Evolutionary conservation across 805 yeast genomes (phyloP).

Genomic region (Yarrowia sp.): DNA sequence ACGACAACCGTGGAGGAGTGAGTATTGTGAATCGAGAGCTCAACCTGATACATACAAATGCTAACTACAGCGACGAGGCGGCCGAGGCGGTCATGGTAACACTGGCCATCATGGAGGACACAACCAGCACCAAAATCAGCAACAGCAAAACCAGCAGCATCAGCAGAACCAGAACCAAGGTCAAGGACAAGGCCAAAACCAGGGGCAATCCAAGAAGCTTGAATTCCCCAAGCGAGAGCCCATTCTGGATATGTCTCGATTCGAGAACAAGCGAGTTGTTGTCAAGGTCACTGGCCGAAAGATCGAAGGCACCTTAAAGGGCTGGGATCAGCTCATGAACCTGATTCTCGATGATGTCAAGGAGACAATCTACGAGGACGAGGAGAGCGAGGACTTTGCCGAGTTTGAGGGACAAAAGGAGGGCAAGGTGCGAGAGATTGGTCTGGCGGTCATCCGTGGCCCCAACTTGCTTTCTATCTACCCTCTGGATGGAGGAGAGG

Average conservation of each 20-base stretch:
- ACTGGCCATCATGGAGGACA: constrained; percentile 27
- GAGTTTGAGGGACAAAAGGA: constrained; percentile 56
- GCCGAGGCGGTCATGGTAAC: constrained; percentile 28
- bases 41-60: too few species aligned
- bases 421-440: constrained; percentile 62
- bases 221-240: constrained; percentile 91
- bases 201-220: constrained; percentile 36
- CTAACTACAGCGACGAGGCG: constrained; percentile 26
- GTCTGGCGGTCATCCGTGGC: constrained; percentile 82
- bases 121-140: constrained; percentile 27
- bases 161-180: constrained; percentile 25
- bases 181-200: constrained; percentile 28
- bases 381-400: constrained; percentile 47
- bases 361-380: constrained; percentile 47
- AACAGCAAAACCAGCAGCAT: constrained; percentile 22
- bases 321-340: constrained; percentile 95
- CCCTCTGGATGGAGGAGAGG: constrained; percentile 68
- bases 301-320: constrained; percentile 75
- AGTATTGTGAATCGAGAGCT: neutral
- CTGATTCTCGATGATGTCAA: constrained; percentile 58
- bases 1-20: constrained; percentile 27
- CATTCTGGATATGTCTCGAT: constrained; percentile 72
- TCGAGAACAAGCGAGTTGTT: constrained; percentile 65
- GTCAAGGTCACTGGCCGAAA: constrained; percentile 82
- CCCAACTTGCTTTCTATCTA: constrained; percentile 67